A percentile compares a stretch with the other conserved stretches of the same genome.
Conservation (phyloP, 805 yeast genomes). For the Saccharomycopsis fodiens region DNA sequence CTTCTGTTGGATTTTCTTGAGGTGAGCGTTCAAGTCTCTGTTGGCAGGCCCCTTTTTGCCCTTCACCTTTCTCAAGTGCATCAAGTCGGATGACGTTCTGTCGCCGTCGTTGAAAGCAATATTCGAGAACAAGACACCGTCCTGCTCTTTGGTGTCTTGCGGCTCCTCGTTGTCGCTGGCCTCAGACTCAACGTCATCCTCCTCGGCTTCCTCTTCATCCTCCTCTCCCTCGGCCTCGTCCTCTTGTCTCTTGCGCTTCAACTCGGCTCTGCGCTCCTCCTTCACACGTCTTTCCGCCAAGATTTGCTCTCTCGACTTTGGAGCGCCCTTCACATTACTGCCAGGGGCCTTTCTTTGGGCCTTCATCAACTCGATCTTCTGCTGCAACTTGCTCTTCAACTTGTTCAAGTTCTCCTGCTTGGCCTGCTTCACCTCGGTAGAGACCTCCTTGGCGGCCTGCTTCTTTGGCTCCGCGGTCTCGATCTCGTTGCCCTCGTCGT, state of each 20-base stretch:
- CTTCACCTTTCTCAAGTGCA: slow-evolving; percentile 48
- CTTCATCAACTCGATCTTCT: slow-evolving; percentile 59
- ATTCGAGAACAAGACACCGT: slow-evolving; percentile 62
- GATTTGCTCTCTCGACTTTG: slow-evolving; percentile 75
- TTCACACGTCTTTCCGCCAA: slow-evolving; percentile 54
- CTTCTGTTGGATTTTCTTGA: slow-evolving; percentile 66
- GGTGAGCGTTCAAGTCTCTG: slow-evolving; percentile 77
- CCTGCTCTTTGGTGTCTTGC: slow-evolving; percentile 29
- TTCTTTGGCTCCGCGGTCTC: slow-evolving; percentile 17
- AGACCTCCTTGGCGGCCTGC: slow-evolving; percentile 20
- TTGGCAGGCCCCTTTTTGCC: slow-evolving; percentile 77
- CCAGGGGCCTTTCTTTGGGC: slow-evolving; percentile 93
- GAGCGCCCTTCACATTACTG: slow-evolving; percentile 69
- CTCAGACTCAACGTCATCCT: slow-evolving; percentile 23
- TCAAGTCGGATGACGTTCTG: slow-evolving; percentile 65
- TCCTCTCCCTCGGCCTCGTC: slow-evolving; percentile 31
- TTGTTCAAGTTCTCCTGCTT: slow-evolving; percentile 52
- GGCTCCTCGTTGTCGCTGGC: slow-evolving; percentile 24
- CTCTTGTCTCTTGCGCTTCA: slow-evolving; percentile 28
- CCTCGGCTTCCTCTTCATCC: slow-evolving; percentile 29
- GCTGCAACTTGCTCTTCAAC: slow-evolving; percentile 71
- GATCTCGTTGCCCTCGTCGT: slow-evolving; percentile 61
- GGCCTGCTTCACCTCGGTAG: slow-evolving; percentile 39
- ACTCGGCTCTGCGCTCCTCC: slow-evolving; percentile 26
- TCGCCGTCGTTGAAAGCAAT: slow-evolving; percentile 80